Conservation (phyloP, 163 green algal species). For the Chloromonas sp. region DNA sequence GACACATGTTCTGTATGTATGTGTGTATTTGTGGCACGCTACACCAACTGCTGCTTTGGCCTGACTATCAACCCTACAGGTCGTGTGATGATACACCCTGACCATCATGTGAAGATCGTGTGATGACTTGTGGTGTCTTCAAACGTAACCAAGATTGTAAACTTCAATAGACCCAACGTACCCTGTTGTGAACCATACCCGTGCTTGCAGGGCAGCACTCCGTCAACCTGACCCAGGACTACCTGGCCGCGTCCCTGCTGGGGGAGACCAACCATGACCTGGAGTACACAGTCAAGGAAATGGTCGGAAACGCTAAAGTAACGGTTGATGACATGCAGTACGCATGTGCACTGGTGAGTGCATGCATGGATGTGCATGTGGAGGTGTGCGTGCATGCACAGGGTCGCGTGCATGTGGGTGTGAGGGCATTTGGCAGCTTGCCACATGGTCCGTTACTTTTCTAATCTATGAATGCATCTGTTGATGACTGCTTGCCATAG, state of each 20-base stretch:
- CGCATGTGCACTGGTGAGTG: conserved; percentile 1
- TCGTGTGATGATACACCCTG: too few relatives aligned
- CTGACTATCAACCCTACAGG: too few relatives aligned
- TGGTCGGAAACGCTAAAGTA: conserved; percentile 1
- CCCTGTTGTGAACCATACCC: too few relatives aligned
- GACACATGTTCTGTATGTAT: too few relatives aligned
- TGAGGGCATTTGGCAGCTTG: background rate
- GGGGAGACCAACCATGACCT: background rate
- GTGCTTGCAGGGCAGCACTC: background rate
- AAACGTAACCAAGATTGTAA: too few relatives aligned
- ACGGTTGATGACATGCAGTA: conserved; percentile 9
- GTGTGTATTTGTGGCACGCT: too few relatives aligned
- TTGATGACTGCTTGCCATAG: background rate
- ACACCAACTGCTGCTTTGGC: too few relatives aligned
- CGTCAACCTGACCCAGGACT: background rate
- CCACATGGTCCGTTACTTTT: background rate
- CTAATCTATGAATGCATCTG: background rate
- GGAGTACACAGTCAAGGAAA: conserved; percentile 8
- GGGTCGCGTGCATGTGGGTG: background rate
- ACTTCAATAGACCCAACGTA: too few relatives aligned
- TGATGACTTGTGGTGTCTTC: too few relatives aligned
- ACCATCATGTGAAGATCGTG: too few relatives aligned
- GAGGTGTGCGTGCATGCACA: background rate
- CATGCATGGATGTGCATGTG: background rate
- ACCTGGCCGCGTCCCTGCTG: background rate